Base-by-base conservation (phyloP, 2,329 filamentous ascomycete genomes). In the Neonectria sp. region DNA sequence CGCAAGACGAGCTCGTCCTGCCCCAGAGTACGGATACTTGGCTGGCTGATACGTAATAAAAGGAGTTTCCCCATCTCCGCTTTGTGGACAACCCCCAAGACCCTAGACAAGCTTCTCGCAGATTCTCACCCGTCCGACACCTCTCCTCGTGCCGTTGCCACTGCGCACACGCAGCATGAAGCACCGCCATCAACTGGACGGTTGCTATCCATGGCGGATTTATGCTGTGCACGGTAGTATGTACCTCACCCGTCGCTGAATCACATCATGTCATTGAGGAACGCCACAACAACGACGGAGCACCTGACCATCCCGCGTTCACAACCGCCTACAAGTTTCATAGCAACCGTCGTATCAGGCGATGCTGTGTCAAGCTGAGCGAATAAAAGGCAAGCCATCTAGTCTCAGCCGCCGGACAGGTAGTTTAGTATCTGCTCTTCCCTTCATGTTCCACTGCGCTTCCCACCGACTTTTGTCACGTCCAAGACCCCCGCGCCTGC, bases 31-130 rank as follows among this genome's bases (percentile, higher is more conserved):
- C 56, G 40, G 35, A 11, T 48, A 9, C 56, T 40, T 11, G 56
- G 40, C 55, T 27, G 25, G 37, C 29, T 43, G 53, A 27, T 73
- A 73, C 68, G 71, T 73, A 73, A 73, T 73, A 24, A 25, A 62
- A 71, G 63, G 40, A 35, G 63, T 17, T 52, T 12, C 68, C 65
- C 51, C 49, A 17, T 71, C 67, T 71, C 61, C 61, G 56, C 70
- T 69, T 60, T 71, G 51, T 21, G 15, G 52, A 33, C 25, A 57
- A 29, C 49, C 29, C 46, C 40, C 58, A 68, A 57, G 46, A 12
- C 21, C 29, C 15, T 17, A n/a, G 17, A 17, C 31, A 69, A 63
- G 70, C 59, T 69, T 56, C 31, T 40, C n/a, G 33, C 21, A 33
- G n/a, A 37, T 40, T 55, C 9, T 27, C 12, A 11, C 29, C 21